phyloP scores from a whole-genome alignment of 495 filamentous ascomycete species.

The Podospora pseudoanserina region DNA sequence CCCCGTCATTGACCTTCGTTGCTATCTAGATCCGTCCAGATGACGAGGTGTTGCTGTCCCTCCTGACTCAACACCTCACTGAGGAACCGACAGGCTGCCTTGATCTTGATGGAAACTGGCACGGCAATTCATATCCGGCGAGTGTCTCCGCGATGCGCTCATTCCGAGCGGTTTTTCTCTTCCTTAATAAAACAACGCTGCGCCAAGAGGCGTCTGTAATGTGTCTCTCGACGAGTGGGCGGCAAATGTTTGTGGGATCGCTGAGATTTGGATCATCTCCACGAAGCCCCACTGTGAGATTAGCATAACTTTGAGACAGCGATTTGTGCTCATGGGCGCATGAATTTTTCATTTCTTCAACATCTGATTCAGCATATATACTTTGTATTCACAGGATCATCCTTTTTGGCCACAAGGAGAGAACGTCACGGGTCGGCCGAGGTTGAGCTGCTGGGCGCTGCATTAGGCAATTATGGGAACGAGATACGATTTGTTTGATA shows the following conservation, averaged over 20 bases:
- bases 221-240: background rate
- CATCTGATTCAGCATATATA: background rate
- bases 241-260: background rate
- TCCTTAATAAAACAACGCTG: background rate
- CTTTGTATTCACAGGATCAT: no score
- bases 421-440: background rate
- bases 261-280: conserved; percentile 7
- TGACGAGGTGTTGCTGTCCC: background rate
- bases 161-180: background rate
- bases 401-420: background rate
- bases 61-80: background rate
- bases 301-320: background rate
- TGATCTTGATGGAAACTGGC: background rate
- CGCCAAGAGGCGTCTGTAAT: background rate
- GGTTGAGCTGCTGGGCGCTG: background rate
- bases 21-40: background rate
- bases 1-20: background rate
- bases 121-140: conserved; percentile 1
- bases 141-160: background rate
- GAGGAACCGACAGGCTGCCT: background rate
- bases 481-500: background rate
- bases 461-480: background rate
- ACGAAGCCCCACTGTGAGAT: conserved; percentile 4
- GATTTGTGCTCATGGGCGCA: background rate
- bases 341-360: conserved; percentile 1